Base-by-base conservation (phyloP, 768 basidiomycete genomes). In the Suillus discolor region DNA sequence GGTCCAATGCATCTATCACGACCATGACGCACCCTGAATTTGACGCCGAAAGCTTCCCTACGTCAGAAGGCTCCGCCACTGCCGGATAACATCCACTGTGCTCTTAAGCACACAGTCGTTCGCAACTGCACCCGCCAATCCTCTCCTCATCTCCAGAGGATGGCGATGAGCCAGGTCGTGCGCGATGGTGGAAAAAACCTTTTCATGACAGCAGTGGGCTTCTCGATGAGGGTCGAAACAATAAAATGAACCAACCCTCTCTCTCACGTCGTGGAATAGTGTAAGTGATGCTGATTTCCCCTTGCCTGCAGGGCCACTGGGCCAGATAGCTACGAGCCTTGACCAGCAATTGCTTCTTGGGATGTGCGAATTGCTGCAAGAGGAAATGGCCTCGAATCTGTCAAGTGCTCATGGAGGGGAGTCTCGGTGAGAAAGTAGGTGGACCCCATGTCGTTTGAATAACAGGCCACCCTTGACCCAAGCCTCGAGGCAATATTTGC, bases 141-240 rank as follows among this genome's bases (percentile, higher is more conserved):
- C 41, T 42, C 18, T 25, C 12, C 51, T 51, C 2, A 42, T 53
- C 23, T 25, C 41, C 23, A 15, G 38, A 42, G 16, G 23, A 49
- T 63, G 42, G 9, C 57, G 55, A 15, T 36, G 18, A 15, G 54
- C 66, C n/a, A 73, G 57, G 23, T 71, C 69, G 31, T 66, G 62
- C 12, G 72, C 72, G 13, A 53, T 53, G 16, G 71, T 73, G 28
- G 53, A 66, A 55, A 73, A 72, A 16, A 68, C 36, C 28, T 38
- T 59, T 31, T 63, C 39, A 69, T 57, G 45, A 42, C 57, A 51
- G 3, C 64, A 62, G 4, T 65, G 65, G 28, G 61, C 65, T 2
- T 57, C 34, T 23, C 66, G 51, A 45, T 74, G 67, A 41, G 66
- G 31, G 38, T 67, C 62, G 41, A 73, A 69, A 41, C 69, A 73